Evolutionary conservation across 108 stramenopile genomes (phyloP).

Genomic region (Seminavis robusta): DNA sequence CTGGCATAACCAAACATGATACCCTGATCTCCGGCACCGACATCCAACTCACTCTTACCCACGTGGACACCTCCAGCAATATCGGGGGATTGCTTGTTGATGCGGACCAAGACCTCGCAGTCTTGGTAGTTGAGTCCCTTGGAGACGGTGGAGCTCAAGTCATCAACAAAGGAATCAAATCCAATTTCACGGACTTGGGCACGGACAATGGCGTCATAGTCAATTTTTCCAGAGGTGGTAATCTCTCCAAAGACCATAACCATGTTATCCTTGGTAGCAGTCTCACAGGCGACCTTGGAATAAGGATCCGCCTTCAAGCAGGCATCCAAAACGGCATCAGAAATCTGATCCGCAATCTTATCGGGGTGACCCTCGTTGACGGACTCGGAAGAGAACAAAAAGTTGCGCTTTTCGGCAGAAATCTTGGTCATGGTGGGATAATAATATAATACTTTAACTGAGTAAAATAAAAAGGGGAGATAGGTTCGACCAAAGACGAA

Average conservation of each 20-base stretch:
- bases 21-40: conserved; percentile 98
- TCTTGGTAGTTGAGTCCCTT: conserved; percentile 98
- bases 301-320: conserved; percentile 89
- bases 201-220: conserved; percentile 97
- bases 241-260: conserved; percentile 99
- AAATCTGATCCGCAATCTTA: conserved; percentile 93
- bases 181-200: conserved; percentile 95
- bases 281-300: conserved; percentile 96
- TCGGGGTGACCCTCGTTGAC: conserved; percentile 98
- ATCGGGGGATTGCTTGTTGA: conserved; percentile 97
- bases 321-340: conserved; percentile 96
- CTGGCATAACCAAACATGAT: conserved; percentile 98
- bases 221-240: conserved; percentile 92
- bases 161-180: conserved; percentile 86
- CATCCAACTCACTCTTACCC: conserved; percentile 82
- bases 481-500: too few relatives aligned
- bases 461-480: too few relatives aligned
- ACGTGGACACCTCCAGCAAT: conserved; percentile 95
- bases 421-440: conserved; percentile 15
- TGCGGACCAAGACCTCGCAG: conserved; percentile 96
- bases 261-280: conserved; percentile 96
- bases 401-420: conserved; percentile 66
- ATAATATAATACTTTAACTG: too few relatives aligned
- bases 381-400: conserved; percentile 90
- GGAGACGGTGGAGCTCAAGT: conserved; percentile 59